These are phyloP conservation scores for Forsythia suspensa DNA, from an alignment of 257 asterid species.

Conservation along the genomic window DNA sequence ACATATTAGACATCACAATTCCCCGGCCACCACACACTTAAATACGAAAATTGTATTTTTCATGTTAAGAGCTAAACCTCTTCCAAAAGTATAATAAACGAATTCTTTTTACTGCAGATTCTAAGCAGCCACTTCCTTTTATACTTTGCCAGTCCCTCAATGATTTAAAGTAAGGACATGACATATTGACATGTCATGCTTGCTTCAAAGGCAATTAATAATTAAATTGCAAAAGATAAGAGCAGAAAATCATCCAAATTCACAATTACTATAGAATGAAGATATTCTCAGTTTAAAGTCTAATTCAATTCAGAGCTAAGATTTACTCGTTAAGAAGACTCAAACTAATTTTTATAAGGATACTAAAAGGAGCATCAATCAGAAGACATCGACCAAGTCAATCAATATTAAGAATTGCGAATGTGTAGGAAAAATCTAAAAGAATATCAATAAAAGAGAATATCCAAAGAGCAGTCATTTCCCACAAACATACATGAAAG, in stretches of 20 bases:
- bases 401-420: not conserved
- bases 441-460: not conserved
- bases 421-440: not conserved
- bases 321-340: not conserved
- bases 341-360: not conserved
- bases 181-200: not conserved
- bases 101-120: not conserved
- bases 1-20: not conserved
- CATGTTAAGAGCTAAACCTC: not conserved
- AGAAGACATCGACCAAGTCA: conserved; percentile 2
- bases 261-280: not conserved
- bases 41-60: not conserved
- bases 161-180: not conserved
- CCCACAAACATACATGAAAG: not conserved
- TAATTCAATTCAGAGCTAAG: not conserved
- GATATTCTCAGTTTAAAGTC: not conserved
- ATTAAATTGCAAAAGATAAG: not conserved
- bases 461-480: not conserved
- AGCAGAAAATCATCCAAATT: not conserved
- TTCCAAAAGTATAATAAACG: not conserved
- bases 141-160: not conserved
- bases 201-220: not conserved
- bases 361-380: conserved; percentile 6
- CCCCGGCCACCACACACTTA: not conserved
- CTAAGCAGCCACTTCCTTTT: not conserved